Conservation (phyloP, 2,329 filamentous ascomycete species). For the Pseudogymnoascus sp. region DNA sequence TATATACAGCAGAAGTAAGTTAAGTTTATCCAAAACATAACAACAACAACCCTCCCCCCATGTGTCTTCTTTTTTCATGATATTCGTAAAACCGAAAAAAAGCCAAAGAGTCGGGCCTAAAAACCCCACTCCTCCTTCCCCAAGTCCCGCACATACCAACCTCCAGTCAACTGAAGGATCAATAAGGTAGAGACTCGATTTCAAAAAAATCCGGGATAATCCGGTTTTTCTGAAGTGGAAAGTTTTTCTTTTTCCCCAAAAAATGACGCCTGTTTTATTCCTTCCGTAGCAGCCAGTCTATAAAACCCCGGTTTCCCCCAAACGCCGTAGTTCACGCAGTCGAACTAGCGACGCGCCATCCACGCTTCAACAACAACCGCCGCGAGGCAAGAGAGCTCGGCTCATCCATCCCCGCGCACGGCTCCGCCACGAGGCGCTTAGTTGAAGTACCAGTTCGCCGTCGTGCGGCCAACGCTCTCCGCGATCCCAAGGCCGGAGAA, state of each 20-base stretch:
- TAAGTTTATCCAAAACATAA: neutral
- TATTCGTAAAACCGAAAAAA: neutral
- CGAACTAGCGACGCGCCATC: neutral
- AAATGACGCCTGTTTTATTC: neutral
- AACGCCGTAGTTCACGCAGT: neutral
- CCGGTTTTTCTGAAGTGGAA: neutral
- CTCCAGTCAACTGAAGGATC: neutral
- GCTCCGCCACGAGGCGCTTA: slow-evolving; percentile 10
- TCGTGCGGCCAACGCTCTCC: slow-evolving; percentile 36
- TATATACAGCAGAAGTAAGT: neutral
- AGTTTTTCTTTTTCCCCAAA: neutral
- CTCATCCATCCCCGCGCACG: neutral
- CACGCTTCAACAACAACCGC: too few relatives aligned
- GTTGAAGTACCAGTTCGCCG: slow-evolving; percentile 40
- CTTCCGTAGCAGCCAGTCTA: neutral
- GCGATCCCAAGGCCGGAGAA: slow-evolving; percentile 45
- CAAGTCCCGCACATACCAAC: neutral
- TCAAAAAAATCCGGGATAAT: neutral
- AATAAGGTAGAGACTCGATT: too few relatives aligned
- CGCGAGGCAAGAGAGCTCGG: neutral
- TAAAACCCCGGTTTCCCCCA: neutral
- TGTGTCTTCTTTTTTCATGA: neutral
- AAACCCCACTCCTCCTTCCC: neutral
- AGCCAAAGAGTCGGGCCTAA: neutral
- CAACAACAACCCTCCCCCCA: too few relatives aligned